Evolutionary conservation across 352 stramenopile species (phyloP).

Genomic region (Globisporangium heterothallicum): DNA sequence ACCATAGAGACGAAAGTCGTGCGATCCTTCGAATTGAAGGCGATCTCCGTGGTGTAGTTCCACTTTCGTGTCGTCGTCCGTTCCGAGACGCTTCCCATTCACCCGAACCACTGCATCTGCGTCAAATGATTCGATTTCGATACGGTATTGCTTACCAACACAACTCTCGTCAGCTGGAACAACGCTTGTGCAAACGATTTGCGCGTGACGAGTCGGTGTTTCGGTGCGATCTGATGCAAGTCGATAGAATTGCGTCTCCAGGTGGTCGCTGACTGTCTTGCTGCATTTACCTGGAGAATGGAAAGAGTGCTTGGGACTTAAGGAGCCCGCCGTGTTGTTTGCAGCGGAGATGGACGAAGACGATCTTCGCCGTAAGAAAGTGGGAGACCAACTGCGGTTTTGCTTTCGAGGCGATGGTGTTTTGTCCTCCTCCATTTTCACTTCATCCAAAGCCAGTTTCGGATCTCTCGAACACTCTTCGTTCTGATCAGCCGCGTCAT

Average conservation of each 20-base stretch:
- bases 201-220: neutral
- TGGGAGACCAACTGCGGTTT: constrained; percentile 32
- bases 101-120: constrained; percentile 28
- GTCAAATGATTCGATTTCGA: constrained; percentile 33
- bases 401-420: constrained; percentile 14
- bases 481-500: constrained; percentile 10
- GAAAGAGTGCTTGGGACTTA: no score
- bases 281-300: no score
- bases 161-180: neutral
- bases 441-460: no score
- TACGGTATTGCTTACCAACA: neutral
- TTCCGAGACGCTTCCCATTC: constrained; percentile 27
- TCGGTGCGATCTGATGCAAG: neutral
- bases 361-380: constrained; percentile 23
- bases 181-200: neutral
- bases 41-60: constrained; percentile 44
- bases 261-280: no score
- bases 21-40: constrained; percentile 32
- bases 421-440: constrained; percentile 2
- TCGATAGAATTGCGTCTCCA: no score
- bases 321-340: no score
- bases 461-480: no score
- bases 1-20: constrained; percentile 47
- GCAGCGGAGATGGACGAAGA: constrained; percentile 17
- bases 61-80: constrained; percentile 4